A percentile compares a stretch with the other conserved stretches of the same genome.
These are phyloP conservation scores for Podospora pseudoanserina DNA, from an alignment of 495 filamentous ascomycete genomes.

Conservation along the genomic window DNA sequence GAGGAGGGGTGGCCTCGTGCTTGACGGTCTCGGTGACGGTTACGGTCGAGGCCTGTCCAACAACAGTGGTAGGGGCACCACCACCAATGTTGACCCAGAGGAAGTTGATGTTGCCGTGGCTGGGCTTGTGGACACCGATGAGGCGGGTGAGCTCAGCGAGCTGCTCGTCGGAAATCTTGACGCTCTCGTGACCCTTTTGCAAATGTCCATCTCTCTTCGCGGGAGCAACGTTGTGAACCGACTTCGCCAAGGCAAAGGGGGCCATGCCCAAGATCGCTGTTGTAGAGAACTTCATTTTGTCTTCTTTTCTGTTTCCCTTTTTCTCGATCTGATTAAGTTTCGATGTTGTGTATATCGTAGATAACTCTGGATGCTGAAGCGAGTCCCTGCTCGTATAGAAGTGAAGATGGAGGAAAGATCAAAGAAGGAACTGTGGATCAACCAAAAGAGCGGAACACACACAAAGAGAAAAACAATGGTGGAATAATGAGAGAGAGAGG, in stretches of 20 bases:
- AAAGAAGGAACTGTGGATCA: constrained; percentile 36
- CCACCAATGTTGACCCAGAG: constrained; percentile 55
- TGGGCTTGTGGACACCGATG: constrained; percentile 26
- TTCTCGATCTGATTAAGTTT: constrained; percentile 20
- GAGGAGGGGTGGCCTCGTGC: constrained; percentile 20
- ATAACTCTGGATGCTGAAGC: constrained; percentile 28
- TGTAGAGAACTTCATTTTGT: constrained; percentile 52
- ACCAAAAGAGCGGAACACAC: constrained; percentile 36
- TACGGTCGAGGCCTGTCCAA: constrained; percentile 40
- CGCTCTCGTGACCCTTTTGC: constrained; percentile 11
- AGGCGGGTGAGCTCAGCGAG: constrained; percentile 26
- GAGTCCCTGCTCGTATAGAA: constrained; percentile 57
- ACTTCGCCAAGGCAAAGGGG: constrained; percentile 49
- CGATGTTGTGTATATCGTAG: constrained; percentile 13
- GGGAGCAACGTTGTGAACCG: constrained; percentile 46
- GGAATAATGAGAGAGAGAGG: constrained; percentile 15
- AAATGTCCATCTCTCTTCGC: constrained; percentile 23
- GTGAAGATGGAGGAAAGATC: constrained; percentile 33
- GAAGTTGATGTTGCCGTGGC: constrained; percentile 44
- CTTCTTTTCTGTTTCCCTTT: constrained; percentile 18
- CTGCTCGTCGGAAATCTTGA: constrained; percentile 19
- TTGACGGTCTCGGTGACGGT: constrained; percentile 45
- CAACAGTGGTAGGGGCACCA: constrained; percentile 44
- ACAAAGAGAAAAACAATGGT: constrained; percentile 24
- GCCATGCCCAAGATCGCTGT: constrained; percentile 46